These are phyloP conservation scores for Gliomastix tumulicola DNA, from an alignment of 2,329 filamentous ascomycete species.

Conservation along the genomic window DNA sequence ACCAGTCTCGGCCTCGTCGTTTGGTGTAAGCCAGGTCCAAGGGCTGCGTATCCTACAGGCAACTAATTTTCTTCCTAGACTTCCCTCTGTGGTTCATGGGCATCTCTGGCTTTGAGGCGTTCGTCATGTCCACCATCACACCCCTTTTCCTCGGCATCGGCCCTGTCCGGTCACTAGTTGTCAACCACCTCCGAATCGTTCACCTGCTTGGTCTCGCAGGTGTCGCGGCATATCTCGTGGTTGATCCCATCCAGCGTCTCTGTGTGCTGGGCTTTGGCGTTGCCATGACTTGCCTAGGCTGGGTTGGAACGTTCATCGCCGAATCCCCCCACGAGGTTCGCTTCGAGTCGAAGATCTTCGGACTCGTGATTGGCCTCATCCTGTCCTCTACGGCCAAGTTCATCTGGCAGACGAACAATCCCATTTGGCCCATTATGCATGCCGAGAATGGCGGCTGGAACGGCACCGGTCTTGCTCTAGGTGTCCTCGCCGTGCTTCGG, in stretches of 20 bases:
- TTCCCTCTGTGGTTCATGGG: slow-evolving; percentile 99
- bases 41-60: too few species aligned
- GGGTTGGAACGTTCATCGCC: slow-evolving; percentile 74
- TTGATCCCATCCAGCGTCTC: slow-evolving; percentile 66
- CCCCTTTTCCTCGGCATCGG: slow-evolving; percentile 71
- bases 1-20: slow-evolving; percentile 84
- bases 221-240: slow-evolving; percentile 71
- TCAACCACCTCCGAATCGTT: slow-evolving; percentile 61
- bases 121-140: slow-evolving; percentile 78
- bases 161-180: slow-evolving; percentile 59
- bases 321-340: slow-evolving; percentile 68
- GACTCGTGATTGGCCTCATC: slow-evolving; percentile 75
- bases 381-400: slow-evolving; percentile 87
- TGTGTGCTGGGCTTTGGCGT: slow-evolving; percentile 78
- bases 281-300: slow-evolving; percentile 72
- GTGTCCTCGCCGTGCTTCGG: slow-evolving; percentile 65
- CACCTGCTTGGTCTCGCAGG: slow-evolving; percentile 75
- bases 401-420: slow-evolving; percentile 90
- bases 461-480: slow-evolving; percentile 70
- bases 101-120: slow-evolving; percentile 88
- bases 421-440: slow-evolving; percentile 93
- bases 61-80: slow-evolving; percentile 39
- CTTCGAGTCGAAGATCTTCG: slow-evolving; percentile 75
- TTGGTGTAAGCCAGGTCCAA: slow-evolving; percentile 67
- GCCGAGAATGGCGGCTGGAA: slow-evolving; percentile 89